Evolutionary conservation across 805 yeast genomes (phyloP).

Genomic region (Teunomyces funiuensis): DNA sequence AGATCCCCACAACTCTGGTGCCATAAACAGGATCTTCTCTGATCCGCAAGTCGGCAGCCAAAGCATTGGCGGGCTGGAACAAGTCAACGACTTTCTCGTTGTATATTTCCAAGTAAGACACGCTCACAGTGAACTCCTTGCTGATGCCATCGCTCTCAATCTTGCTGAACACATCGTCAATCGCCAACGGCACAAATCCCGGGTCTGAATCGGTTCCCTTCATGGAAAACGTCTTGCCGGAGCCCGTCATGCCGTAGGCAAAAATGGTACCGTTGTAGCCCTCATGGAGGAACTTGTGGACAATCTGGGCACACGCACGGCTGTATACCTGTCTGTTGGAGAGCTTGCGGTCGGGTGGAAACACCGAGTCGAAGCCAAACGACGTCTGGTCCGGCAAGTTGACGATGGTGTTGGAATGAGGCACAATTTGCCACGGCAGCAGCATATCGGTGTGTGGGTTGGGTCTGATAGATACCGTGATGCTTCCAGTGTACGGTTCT

Average conservation of each 20-base stretch:
- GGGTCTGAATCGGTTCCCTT: constrained; percentile 62
- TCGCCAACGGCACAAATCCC: constrained; percentile 73
- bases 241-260: constrained; percentile 94
- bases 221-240: constrained; percentile 89
- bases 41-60: constrained; percentile 60
- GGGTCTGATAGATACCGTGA: constrained; percentile 75
- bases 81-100: constrained; percentile 85
- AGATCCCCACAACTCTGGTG: constrained; percentile 71
- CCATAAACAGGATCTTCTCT: constrained; percentile 76
- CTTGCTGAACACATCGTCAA: constrained; percentile 55
- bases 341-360: constrained; percentile 45
- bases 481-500: constrained; percentile 64
- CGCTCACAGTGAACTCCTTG: constrained; percentile 46
- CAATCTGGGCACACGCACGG: constrained; percentile 50
- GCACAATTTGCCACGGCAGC: constrained; percentile 2
- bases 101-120: constrained; percentile 83
- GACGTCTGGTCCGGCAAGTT: constrained; percentile 55
- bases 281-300: constrained; percentile 53
- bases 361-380: constrained; percentile 79
- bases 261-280: constrained; percentile 89
- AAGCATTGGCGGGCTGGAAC: constrained; percentile 34
- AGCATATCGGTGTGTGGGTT: constrained; percentile 50
- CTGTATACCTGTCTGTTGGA: constrained; percentile 63
- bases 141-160: constrained; percentile 26
- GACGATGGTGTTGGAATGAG: constrained; percentile 39